Evolutionary conservation across 305 asterid genomes (phyloP).

Genomic region (Rubia balearica): DNA sequence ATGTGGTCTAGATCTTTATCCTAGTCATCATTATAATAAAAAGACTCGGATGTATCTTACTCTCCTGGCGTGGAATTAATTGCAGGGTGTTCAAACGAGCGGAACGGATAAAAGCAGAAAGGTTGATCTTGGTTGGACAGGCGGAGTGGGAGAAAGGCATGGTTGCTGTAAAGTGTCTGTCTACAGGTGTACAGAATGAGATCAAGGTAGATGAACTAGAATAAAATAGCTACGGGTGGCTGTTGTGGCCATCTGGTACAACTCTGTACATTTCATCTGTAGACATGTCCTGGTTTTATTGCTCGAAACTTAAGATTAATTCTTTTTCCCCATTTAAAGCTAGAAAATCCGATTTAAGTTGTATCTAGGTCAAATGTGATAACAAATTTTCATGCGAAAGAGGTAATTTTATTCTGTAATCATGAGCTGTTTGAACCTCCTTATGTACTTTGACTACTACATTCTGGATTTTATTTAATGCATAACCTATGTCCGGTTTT

Average conservation of each 20-base stretch:
- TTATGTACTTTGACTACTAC: background rate
- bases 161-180: conserved; percentile 74
- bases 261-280: background rate
- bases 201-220: conserved; percentile 58
- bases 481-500: too few species aligned
- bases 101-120: conserved; percentile 61
- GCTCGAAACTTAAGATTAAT: background rate
- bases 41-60: background rate
- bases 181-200: conserved; percentile 70
- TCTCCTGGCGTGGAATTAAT: conserved; percentile 6
- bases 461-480: too few species aligned
- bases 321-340: background rate
- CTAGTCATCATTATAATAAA: background rate
- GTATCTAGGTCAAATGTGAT: background rate
- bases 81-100: conserved; percentile 84
- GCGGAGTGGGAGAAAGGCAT: conserved; percentile 86
- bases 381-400: too few species aligned
- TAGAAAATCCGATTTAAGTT: background rate
- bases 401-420: background rate
- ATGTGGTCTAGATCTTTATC: background rate
- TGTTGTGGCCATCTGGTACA: background rate
- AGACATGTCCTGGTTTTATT: background rate
- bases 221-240: conserved; percentile 21
- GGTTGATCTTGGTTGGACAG: conserved; percentile 72
- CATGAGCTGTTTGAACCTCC: background rate